A percentile compares a stretch with the other conserved stretches of the same genome.
These are phyloP conservation scores for Helenozyma rhizophorensis DNA, from an alignment of 805 yeast species.

Conservation along the genomic window DNA sequence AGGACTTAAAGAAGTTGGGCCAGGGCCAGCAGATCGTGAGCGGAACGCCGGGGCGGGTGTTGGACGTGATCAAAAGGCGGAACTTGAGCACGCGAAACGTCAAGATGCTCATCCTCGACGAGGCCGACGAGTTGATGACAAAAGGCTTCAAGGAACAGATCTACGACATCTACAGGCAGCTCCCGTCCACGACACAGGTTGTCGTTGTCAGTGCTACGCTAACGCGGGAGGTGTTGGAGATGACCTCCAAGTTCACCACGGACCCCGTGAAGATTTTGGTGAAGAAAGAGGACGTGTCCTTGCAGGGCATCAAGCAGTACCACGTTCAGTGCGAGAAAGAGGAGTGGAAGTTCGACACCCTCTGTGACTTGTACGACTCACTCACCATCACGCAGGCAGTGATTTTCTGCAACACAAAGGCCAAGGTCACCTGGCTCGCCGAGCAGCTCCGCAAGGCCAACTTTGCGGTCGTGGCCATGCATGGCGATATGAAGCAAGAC, in stretches of 20 bases:
- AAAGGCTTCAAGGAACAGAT: constrained; percentile 96
- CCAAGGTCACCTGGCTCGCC: constrained; percentile 89
- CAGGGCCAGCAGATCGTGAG: constrained; percentile 88
- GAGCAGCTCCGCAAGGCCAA: constrained; percentile 72
- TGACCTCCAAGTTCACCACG: constrained; percentile 87
- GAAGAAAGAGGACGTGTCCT: constrained; percentile 87
- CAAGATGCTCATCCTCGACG: constrained; percentile 89
- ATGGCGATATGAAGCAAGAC: constrained; percentile 93
- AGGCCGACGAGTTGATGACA: constrained; percentile 92
- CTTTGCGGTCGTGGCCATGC: constrained; percentile 94
- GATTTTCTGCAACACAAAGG: constrained; percentile 94
- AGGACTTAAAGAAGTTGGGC: constrained; percentile 69
- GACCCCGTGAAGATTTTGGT: constrained; percentile 93
- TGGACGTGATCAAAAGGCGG: constrained; percentile 86
- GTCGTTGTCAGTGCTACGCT: constrained; percentile 94
- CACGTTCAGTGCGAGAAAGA: constrained; percentile 88
- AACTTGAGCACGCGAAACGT: constrained; percentile 67
- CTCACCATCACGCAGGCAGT: constrained; percentile 96
- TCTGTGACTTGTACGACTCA: constrained; percentile 93
- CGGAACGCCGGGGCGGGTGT: constrained; percentile 96
- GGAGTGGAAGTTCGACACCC: constrained; percentile 89
- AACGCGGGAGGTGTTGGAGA: constrained; percentile 86
- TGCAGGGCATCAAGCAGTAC: constrained; percentile 93
- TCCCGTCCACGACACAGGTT: constrained; percentile 86
- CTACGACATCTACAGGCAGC: constrained; percentile 78